A percentile compares a stretch with the other conserved stretches of the same genome.
These are phyloP conservation scores for Coemansia sp. DNA, from an alignment of 192 early-diverging fungal genomes.

Conservation along the genomic window DNA sequence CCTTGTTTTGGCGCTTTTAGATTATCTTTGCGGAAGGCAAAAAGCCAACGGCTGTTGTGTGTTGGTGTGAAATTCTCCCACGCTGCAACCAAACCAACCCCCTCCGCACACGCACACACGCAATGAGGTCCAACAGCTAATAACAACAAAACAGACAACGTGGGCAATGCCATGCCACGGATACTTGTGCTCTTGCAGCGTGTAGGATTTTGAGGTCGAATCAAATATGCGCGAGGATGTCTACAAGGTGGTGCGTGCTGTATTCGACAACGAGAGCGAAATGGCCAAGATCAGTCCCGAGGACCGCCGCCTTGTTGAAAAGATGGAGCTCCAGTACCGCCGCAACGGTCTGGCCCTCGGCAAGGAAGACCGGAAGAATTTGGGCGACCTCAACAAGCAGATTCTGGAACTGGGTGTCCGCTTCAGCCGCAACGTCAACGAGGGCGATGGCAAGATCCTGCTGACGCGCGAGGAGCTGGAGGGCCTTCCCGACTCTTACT, in stretches of 20 bases:
- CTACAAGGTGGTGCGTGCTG: conserved; percentile 59
- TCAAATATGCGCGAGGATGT: conserved; percentile 68
- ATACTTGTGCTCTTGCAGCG: neutral
- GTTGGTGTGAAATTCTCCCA: neutral
- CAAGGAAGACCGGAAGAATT: conserved; percentile 60
- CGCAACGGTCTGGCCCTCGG: conserved; percentile 74
- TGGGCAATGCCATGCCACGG: too few relatives aligned
- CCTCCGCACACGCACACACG: too few relatives aligned
- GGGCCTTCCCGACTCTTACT: conserved; percentile 73
- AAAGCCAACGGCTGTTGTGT: neutral
- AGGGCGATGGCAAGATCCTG: conserved; percentile 61
- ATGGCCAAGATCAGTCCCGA: conserved; percentile 60
- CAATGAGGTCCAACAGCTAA: too few relatives aligned
- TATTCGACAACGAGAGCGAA: conserved; percentile 55
- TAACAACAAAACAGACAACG: too few relatives aligned
- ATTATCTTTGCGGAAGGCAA: too few relatives aligned
- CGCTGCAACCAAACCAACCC: too few relatives aligned
- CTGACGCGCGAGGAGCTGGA: conserved; percentile 65
- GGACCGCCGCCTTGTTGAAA: conserved; percentile 70
- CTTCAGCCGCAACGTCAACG: conserved; percentile 72
- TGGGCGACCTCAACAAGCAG: conserved; percentile 68
- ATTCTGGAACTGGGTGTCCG: conserved; percentile 70
- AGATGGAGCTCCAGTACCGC: conserved; percentile 66
- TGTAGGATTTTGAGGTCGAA: conserved; percentile 66
- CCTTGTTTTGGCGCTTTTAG: too few relatives aligned